Percentiles rank a stretch among this genome's conserved stretches.
These are phyloP conservation scores for Coniferiporia weirii DNA, from an alignment of 1,284 basidiomycete species.

Conservation along the genomic window DNA sequence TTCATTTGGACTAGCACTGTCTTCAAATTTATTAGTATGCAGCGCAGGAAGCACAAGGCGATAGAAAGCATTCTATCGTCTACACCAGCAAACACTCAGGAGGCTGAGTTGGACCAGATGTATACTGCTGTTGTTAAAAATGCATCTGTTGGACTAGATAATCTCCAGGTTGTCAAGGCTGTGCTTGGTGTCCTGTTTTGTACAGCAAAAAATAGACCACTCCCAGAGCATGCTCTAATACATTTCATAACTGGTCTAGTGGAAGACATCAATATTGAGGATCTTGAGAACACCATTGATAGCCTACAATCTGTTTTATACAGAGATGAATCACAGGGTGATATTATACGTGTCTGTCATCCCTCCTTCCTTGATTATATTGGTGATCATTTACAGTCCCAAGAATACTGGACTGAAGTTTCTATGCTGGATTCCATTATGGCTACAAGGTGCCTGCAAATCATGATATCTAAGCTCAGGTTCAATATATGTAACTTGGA, in stretches of 20 bases:
- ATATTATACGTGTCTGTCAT: constrained; percentile 14
- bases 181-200: constrained; percentile 1
- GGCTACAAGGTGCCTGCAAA: constrained; percentile 19
- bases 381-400: neutral
- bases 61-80: neutral
- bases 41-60: neutral
- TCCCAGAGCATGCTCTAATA: neutral
- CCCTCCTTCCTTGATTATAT: constrained; percentile 20
- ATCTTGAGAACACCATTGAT: neutral
- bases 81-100: too few species aligned
- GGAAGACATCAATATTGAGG: neutral
- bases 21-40: constrained; percentile 22
- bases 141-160: neutral
- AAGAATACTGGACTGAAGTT: constrained; percentile 22
- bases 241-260: neutral
- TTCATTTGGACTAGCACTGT: constrained; percentile 29
- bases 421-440: constrained; percentile 19
- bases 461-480: constrained; percentile 21
- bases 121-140: constrained; percentile 1
- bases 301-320: constrained; percentile 5
- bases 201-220: constrained; percentile 2
- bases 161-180: neutral
- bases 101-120: neutral
- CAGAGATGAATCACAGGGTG: neutral
- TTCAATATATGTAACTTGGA: constrained; percentile 21